Base-by-base conservation (phyloP, 2,329 filamentous ascomycete species). In the Macrophomina phaseolina region DNA sequence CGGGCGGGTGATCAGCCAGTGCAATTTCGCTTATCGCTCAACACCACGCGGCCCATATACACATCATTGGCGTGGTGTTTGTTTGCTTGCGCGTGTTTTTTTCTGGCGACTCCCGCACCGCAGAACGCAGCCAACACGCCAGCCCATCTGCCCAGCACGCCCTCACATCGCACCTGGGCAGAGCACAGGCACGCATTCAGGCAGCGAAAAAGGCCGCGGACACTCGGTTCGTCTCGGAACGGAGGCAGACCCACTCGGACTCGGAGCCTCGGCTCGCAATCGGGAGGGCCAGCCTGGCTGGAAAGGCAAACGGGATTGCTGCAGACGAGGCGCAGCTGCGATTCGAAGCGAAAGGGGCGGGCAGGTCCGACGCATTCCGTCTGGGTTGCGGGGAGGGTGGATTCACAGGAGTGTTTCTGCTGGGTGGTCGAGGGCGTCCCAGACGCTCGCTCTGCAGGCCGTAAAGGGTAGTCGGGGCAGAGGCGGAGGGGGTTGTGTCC, bases 21-120 rank as follows among this genome's bases (percentile, higher is more conserved):
- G 55, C 38, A 58, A 58, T 58, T 58, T 58, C 55, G 55, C 18
- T 58, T 58, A 58, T 58, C 55, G 36, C 18, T 32, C 7, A 42
- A 28, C 36, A 30, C 18, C 38, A 58, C 45, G 38, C 36, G 28
- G 12, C 16, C 45, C 30, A 62, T 62, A 5, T 62, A 62, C n/a
- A 48, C 58, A 36, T 38, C 12, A 28, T 62, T 49, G 40, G 40
- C 40, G 23, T 46, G 56, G 45, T 34, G 45, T 61, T 49, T 61
- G 18, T 36, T 28, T 58, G 53, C 12, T 30, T 28, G 28, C n/a
- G 53, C 2, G 18, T 30, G 34, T 11, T 11, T 55, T 30, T 16
- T 30, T 23, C 11, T 30, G 8, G 28, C 23, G 9, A 12, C 36
- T 1, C 36, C 2, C 36, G 48, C 48, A 51, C 18, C 18, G 45